A percentile compares a stretch with the other conserved stretches of the same genome.
phyloP scores from a whole-genome alignment of 768 basidiomycete genomes.

The Hygrophorus russula region DNA sequence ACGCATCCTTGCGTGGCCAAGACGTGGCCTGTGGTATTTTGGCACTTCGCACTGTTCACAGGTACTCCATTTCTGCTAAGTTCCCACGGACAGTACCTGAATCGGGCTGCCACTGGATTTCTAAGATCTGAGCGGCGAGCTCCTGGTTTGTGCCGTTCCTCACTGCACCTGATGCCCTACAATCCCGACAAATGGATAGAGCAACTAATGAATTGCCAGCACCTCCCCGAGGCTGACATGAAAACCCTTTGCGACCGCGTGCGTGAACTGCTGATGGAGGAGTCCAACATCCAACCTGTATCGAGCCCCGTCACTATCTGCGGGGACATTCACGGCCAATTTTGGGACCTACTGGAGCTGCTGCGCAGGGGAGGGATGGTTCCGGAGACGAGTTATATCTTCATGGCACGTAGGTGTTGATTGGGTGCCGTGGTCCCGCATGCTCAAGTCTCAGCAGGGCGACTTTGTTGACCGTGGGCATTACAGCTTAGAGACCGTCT shows the following conservation, averaged over 20 bases:
- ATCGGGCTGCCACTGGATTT: too few species aligned
- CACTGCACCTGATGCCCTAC: slow-evolving; percentile 19
- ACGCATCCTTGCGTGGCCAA: slow-evolving; percentile 15
- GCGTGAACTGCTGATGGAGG: slow-evolving; percentile 83
- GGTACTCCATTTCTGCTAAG: too few species aligned
- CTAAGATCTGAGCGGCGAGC: too few species aligned
- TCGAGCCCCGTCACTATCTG: slow-evolving; percentile 91
- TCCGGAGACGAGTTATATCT: slow-evolving; percentile 87
- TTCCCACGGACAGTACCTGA: too few species aligned
- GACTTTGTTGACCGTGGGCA: slow-evolving; percentile 98
- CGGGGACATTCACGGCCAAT: slow-evolving; percentile 96
- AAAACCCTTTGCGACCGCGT: slow-evolving; percentile 88
- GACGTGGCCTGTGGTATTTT: background rate
- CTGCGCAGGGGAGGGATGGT: slow-evolving; percentile 77
- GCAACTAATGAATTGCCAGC: slow-evolving; percentile 76
- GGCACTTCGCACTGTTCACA: too few species aligned
- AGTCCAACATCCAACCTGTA: slow-evolving; percentile 96
- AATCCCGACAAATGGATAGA: slow-evolving; percentile 77
- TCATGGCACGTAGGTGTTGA: slow-evolving; percentile 72
- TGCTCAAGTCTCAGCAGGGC: slow-evolving; percentile 42
- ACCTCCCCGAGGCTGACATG: slow-evolving; percentile 88
- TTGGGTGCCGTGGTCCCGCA: slow-evolving; percentile 14
- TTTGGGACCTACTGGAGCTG: slow-evolving; percentile 92
- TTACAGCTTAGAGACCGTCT: slow-evolving; percentile 92
- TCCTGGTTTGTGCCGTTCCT: too few species aligned